These are phyloP conservation scores for Picea sitchensis DNA, from an alignment of 75 land plant genomes.

Conservation along the genomic window DNA sequence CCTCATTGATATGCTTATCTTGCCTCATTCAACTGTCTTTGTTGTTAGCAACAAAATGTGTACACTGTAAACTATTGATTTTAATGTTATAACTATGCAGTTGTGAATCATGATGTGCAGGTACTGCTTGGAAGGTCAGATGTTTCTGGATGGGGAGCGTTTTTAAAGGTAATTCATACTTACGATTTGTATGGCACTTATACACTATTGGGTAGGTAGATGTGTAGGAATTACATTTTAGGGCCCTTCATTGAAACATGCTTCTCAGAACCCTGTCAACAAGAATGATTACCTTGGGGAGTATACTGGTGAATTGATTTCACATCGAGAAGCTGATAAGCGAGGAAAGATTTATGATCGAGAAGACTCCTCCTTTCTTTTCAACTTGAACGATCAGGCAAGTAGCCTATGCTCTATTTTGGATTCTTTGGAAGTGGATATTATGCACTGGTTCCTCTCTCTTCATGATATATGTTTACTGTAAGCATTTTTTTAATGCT, in stretches of 20 bases:
- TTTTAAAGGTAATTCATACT: conserved; percentile 70
- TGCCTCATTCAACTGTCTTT: not conserved
- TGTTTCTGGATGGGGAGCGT: conserved; percentile 99
- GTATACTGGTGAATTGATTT: conserved; percentile 96
- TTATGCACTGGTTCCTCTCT: not conserved
- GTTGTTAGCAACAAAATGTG: not conserved
- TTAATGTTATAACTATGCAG: not conserved
- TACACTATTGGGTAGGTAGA: not conserved
- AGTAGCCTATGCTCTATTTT: not conserved
- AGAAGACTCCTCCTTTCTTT: conserved; percentile 95
- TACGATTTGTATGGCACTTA: not conserved
- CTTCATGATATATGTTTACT: not conserved
- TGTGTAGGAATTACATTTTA: not conserved
- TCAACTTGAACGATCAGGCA: conserved; percentile 98
- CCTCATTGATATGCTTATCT: not conserved
- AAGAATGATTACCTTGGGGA: conserved; percentile 98
- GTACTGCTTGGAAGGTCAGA: conserved; percentile 96
- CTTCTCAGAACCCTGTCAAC: conserved; percentile 77
- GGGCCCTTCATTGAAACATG: not conserved
- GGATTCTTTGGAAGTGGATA: not conserved
- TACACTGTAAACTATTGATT: not conserved
- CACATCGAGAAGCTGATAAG: conserved; percentile 97
- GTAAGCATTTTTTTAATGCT: not conserved
- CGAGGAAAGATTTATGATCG: conserved; percentile 99
- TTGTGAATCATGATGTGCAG: conserved; percentile 27